A percentile compares a stretch with the other conserved stretches of the same genome.
Evolutionary conservation across 805 yeast genomes (phyloP).

Genomic region (Zygotorulaspora chibaensis): DNA sequence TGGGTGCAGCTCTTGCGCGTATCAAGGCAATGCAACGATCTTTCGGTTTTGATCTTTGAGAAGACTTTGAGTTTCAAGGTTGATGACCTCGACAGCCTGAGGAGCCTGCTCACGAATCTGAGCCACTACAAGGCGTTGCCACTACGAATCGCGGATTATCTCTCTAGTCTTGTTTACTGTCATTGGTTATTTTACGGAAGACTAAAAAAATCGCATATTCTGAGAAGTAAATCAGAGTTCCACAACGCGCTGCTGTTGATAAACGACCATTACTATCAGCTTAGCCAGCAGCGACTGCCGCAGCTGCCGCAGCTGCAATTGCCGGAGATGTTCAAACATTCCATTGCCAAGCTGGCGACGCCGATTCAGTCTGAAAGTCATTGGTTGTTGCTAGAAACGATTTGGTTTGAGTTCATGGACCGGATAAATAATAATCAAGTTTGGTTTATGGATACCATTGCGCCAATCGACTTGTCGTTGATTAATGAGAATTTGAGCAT

Average conservation of each 20-base stretch:
- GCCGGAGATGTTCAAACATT: background rate
- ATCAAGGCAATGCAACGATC: background rate
- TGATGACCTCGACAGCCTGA: background rate
- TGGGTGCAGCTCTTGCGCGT: constrained; percentile 15
- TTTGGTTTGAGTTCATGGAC: constrained; percentile 27
- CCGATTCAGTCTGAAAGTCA: constrained; percentile 15
- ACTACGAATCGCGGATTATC: background rate
- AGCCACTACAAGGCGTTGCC: background rate
- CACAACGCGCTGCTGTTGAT: constrained; percentile 10
- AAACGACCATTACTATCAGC: background rate
- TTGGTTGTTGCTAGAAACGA: constrained; percentile 25
- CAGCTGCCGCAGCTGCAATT: background rate
- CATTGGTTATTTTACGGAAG: background rate
- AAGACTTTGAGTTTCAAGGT: background rate
- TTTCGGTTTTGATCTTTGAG: background rate
- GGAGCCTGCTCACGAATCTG: background rate
- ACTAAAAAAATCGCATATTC: background rate
- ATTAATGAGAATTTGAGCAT: constrained; percentile 22
- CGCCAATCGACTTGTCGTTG: constrained; percentile 13
- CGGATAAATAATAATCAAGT: constrained; percentile 8
- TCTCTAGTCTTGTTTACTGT: background rate
- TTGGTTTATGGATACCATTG: constrained; percentile 13
- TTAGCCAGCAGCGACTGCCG: background rate
- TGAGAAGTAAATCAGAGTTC: constrained; percentile 15
- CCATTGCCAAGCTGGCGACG: constrained; percentile 4